phyloP scores from a whole-genome alignment of 441 rosid species.

The Dalechampia spathulata region DNA sequence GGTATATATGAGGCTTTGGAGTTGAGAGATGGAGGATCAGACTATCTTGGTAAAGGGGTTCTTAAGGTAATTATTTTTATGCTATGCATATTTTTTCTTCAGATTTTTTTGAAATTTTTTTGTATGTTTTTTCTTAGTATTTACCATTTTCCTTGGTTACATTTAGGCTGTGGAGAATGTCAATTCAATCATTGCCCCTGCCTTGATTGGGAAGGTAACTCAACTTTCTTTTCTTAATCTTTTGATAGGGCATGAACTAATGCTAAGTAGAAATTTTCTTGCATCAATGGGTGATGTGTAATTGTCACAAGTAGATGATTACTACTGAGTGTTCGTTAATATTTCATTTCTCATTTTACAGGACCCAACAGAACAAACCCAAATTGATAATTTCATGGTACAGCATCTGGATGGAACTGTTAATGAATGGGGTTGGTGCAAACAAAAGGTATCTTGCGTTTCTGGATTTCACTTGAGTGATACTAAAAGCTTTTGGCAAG shows the following conservation, averaged over 20 bases:
- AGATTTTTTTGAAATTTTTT: not conserved
- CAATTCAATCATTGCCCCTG: constrained; percentile 73
- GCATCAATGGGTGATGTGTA: no score
- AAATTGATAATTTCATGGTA: constrained; percentile 83
- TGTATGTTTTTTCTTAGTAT: not conserved
- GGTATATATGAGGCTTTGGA: constrained; percentile 92
- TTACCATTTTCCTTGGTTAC: not conserved
- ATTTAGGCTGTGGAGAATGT: constrained; percentile 82
- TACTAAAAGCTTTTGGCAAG: no score
- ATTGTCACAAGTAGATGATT: not conserved
- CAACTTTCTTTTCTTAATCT: not conserved
- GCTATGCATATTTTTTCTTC: not conserved
- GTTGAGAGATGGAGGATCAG: constrained; percentile 86
- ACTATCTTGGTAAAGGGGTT: constrained; percentile 94
- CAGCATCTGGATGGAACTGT: constrained; percentile 89
- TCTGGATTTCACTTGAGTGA: no score
- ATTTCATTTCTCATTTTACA: constrained; percentile 13
- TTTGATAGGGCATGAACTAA: not conserved
- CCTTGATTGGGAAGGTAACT: constrained; percentile 73
- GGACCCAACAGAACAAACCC: constrained; percentile 87
- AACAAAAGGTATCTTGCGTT: constrained; percentile 70
- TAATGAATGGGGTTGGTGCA: constrained; percentile 99
- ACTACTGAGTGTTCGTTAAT: not conserved
- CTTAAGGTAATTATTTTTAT: constrained; percentile 36
- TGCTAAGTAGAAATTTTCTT: no score